Evolutionary conservation across 2,329 filamentous ascomycete genomes (phyloP), one percentile per base, ranked within the genome.

Genomic region (Beauveria scarabaeidicola): DNA sequence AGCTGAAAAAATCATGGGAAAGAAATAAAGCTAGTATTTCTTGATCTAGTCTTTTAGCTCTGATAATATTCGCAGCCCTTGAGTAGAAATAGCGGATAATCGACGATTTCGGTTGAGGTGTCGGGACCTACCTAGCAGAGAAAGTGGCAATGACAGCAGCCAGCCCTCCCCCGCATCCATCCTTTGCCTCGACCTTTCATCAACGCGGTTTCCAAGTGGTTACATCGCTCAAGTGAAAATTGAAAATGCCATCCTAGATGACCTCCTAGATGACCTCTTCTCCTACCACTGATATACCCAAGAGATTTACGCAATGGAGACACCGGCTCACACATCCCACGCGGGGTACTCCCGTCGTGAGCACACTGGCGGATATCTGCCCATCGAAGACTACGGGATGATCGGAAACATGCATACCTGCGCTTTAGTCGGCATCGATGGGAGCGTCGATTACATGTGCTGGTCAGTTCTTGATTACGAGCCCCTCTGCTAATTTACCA

Each of bases 371-470:
- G 81, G 80, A 36, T 84, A 83, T 65, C 75, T 83, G 29, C 81
- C 81, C 51, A 88, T 90, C 64, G 88, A 91, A 68, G 83, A 91
- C 71, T 91, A 91, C 77, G 88, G 88, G 59, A 81, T 91, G 72
- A 89, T 91, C 66, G 88, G 88, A 25, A 90, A 91, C 68, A 90
- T 91, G 87, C 81, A 86, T 66, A 91, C 88, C 1, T 89, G 86
- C 74, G 87, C 88, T 15, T 75, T 90, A n/a, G 80, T 89, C 23
- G 87, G 86, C 64, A 88, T 88, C 68, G 84, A 88, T 67, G 88
- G 88, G 25, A 87, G 86, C 64, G 72, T 91, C 60, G 88, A 90
- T 68, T 90, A 85, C 66, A 88, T 91, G 86, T 91, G 87, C 71
- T 91, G 87, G 84, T 85, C 67, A 71, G 78, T 64, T 53, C 7